Evolutionary conservation across 768 basidiomycete species (phyloP), one percentile per base, ranked within the genome.

Genomic region (Rhizopogon vesiculosus): DNA sequence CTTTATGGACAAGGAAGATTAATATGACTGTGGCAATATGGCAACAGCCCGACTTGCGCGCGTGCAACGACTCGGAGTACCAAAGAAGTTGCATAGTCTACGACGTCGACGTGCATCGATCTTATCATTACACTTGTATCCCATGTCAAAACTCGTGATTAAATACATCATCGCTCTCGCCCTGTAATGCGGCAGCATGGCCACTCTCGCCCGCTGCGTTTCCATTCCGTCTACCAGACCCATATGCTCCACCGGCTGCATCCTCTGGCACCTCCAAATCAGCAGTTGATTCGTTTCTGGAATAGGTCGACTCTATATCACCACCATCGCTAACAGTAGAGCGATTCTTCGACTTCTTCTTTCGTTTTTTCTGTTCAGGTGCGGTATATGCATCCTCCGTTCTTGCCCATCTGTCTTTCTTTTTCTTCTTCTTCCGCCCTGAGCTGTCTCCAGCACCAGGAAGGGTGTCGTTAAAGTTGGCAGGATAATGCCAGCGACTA

Each of bases 401-500:
- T 69, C 87, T 78, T 56, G 86, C 90, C 87, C 87, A 93, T 56
- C 91, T 76, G 63, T 93, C 91, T 70, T 93, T 92, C 80, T 91
- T 93, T 51, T 82, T 81, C 62, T 85, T 86, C 72, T 87, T 84
- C 72, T 83, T 87, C 71, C 75, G 81, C 59, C 70, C 74, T 54
- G 60, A 56, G 28, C 57, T 59, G 53, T 76, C 75, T 59, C 75
- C 76, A 28, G 74, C 75, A 18, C 73, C 78, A 19, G 71, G 64
- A 19, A 64, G 46, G 6, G 74, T 58, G 60, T 91, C 89, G 46
- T 85, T 84, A 63, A 93, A 91, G 66, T 92, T 91, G 59, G 91
- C 86, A 13, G 89, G 89, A 71, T 93, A 93, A 60, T 79, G 89
- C 91, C 91, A 93, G 55, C 90, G 78, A 16, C 84, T 80, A 28